Conservation (phyloP, 768 basidiomycete species). For the Boletus tylopilopsis region DNA sequence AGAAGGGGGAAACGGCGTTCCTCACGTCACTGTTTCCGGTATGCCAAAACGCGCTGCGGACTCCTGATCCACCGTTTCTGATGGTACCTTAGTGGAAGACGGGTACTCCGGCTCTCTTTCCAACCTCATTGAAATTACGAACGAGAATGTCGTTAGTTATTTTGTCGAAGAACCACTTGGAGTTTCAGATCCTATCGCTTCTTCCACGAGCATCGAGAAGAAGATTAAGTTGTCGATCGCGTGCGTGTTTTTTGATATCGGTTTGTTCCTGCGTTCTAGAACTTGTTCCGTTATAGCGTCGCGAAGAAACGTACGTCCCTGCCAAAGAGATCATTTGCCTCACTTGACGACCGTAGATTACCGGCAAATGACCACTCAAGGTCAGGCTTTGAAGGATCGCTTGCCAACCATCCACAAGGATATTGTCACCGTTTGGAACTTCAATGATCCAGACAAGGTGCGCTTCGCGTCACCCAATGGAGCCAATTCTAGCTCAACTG, state of each 20-base stretch:
- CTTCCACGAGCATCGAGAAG: constrained; percentile 12
- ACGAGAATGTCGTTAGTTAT: constrained; percentile 4
- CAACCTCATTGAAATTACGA: neutral
- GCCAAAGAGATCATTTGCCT: no score
- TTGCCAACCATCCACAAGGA: constrained; percentile 9
- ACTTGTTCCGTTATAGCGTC: neutral
- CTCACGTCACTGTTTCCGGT: constrained; percentile 8
- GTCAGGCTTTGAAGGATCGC: constrained; percentile 8
- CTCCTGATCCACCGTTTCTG: neutral
- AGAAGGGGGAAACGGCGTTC: neutral
- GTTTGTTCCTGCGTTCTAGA: neutral
- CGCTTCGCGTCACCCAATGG: neutral
- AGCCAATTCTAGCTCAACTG: neutral
- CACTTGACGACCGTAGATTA: constrained; percentile 5
- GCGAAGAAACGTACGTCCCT: constrained; percentile 11
- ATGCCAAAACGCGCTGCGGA: neutral
- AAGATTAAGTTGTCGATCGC: constrained; percentile 11
- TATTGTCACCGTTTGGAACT: constrained; percentile 10
- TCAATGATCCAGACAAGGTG: constrained; percentile 12
- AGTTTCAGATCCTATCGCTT: constrained; percentile 10
- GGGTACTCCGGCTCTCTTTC: constrained; percentile 3
- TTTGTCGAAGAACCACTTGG: constrained; percentile 7
- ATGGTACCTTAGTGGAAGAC: constrained; percentile 1
- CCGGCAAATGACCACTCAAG: constrained; percentile 6
- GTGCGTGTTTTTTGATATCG: neutral